A percentile compares a stretch with the other conserved stretches of the same genome.
These are phyloP conservation scores for Aureobasidium subglaciale DNA, from an alignment of 2,329 filamentous ascomycete genomes.

Conservation along the genomic window DNA sequence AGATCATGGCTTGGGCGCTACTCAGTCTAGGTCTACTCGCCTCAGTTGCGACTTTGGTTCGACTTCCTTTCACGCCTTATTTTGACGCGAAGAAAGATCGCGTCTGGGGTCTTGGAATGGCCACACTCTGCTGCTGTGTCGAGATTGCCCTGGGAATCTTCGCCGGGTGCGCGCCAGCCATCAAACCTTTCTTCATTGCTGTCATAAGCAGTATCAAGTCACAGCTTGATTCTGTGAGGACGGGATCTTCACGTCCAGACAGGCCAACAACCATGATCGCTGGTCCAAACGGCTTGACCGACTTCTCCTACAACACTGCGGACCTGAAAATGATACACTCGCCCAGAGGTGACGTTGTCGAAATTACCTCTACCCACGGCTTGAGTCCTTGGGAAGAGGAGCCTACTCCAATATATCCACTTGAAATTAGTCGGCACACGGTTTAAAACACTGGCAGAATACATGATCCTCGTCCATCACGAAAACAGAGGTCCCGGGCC, in stretches of 20 bases:
- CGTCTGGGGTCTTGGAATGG: neutral
- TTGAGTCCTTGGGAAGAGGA: neutral
- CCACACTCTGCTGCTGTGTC: neutral
- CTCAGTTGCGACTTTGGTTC: neutral
- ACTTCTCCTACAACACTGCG: neutral
- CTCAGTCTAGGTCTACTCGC: neutral
- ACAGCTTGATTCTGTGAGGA: neutral
- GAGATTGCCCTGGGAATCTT: neutral
- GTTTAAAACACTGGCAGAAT: neutral
- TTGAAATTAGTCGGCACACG: neutral
- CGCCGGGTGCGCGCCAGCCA: neutral
- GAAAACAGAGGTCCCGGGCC: too few species aligned
- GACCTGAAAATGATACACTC: neutral
- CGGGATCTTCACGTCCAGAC: neutral
- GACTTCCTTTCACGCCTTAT: neutral
- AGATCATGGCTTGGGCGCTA: neutral
- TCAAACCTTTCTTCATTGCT: neutral
- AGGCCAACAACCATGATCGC: too few species aligned
- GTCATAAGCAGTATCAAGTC: neutral
- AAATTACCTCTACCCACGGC: neutral
- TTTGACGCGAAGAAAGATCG: neutral
- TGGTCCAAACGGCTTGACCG: neutral
- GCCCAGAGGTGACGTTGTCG: neutral
- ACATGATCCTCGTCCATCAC: too few species aligned
- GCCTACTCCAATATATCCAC: neutral